Percentiles rank a stretch among this genome's conserved stretches.
phyloP scores from a whole-genome alignment of 1,284 basidiomycete species.

The Cutaneotrichosporon sp. region DNA sequence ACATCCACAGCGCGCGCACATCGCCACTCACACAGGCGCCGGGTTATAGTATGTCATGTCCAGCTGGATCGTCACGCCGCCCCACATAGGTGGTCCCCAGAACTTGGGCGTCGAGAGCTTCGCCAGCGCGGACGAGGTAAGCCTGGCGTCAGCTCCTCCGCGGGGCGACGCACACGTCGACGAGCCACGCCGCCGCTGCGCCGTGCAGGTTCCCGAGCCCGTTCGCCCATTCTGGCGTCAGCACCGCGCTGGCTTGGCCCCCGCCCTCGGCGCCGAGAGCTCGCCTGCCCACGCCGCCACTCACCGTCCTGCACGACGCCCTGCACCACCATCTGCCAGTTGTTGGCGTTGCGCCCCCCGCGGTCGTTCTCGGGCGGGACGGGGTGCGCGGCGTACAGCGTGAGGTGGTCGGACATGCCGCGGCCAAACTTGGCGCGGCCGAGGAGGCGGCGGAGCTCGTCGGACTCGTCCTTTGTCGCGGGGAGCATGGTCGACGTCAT shows the following conservation, averaged over 20 bases:
- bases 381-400: conserved; percentile 19
- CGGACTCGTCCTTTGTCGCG: neutral
- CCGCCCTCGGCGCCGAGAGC: no score
- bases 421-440: neutral
- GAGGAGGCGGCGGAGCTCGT: neutral
- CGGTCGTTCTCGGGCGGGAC: conserved; percentile 18
- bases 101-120: conserved; percentile 36
- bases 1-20: no score
- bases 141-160: neutral
- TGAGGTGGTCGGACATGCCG: conserved; percentile 10
- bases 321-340: conserved; percentile 15
- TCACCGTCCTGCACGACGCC: conserved; percentile 16
- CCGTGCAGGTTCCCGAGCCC: conserved; percentile 39
- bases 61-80: conserved; percentile 39
- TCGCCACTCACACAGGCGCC: conserved; percentile 15
- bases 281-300: no score
- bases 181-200: conserved; percentile 41
- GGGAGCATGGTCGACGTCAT: conserved; percentile 2
- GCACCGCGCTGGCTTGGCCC: no score
- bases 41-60: conserved; percentile 42
- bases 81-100: conserved; percentile 44
- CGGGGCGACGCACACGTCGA: conserved; percentile 29
- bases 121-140: conserved; percentile 10
- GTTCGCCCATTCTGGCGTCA: conserved; percentile 39
- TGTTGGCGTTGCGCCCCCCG: conserved; percentile 18